These are phyloP conservation scores for Cynanchum wilfordii DNA, from an alignment of 257 asterid genomes.

Conservation along the genomic window DNA sequence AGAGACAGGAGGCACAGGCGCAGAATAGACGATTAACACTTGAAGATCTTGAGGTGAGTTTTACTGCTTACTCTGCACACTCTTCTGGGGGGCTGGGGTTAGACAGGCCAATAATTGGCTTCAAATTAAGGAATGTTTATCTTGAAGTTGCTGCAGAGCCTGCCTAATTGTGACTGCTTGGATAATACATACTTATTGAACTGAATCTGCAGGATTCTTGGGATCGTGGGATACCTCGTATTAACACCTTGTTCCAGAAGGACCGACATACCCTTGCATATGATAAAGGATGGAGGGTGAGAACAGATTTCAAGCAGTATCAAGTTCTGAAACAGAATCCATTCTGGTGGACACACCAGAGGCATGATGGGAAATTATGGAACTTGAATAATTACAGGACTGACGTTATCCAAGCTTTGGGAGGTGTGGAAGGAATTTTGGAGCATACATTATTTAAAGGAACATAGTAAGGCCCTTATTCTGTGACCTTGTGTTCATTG, in stretches of 20 bases:
- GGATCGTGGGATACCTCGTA: slow-evolving; percentile 99
- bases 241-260: slow-evolving; percentile 95
- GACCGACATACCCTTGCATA: slow-evolving; percentile 99
- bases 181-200: background rate
- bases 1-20: slow-evolving; percentile 98
- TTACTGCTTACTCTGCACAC: slow-evolving; percentile 5
- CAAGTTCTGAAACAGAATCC: slow-evolving; percentile 99
- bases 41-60: slow-evolving; percentile 92
- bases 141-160: background rate
- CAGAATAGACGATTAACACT: slow-evolving; percentile 93
- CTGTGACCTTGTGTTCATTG: background rate
- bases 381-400: slow-evolving; percentile 97
- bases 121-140: background rate
- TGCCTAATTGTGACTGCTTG: background rate
- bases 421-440: slow-evolving; percentile 99
- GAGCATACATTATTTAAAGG: slow-evolving; percentile 97
- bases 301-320: slow-evolving; percentile 97
- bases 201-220: slow-evolving; percentile 74
- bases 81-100: no score
- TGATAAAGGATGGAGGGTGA: slow-evolving; percentile 99
- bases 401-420: slow-evolving; percentile 98
- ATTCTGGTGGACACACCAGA: slow-evolving; percentile 99
- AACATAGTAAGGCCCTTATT: slow-evolving; percentile 70
- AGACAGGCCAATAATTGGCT: background rate
- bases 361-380: slow-evolving; percentile 98